Conservation (phyloP, 352 stramenopile genomes). For the Peronospora destructor region DNA sequence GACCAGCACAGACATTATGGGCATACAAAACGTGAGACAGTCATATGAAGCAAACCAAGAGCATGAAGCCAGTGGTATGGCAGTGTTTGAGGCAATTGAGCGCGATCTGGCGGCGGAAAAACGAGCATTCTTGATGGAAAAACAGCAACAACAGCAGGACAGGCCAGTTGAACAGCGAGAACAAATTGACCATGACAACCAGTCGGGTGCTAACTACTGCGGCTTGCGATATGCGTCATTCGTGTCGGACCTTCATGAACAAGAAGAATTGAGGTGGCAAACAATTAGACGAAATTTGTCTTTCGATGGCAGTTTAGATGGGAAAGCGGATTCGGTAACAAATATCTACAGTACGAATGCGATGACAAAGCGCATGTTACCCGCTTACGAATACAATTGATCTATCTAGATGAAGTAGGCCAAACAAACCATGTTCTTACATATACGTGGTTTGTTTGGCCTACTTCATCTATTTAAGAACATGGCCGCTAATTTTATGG, state of each 20-base stretch:
- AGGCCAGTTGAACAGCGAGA: neutral
- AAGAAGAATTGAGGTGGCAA: constrained; percentile 17
- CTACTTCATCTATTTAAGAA: too few species aligned
- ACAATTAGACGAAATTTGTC: constrained; percentile 3
- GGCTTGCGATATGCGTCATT: constrained; percentile 25
- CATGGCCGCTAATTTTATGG: too few species aligned
- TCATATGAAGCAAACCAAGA: constrained; percentile 52
- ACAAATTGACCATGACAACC: constrained; percentile 12
- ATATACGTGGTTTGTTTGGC: too few species aligned
- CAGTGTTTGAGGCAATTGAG: constrained; percentile 74
- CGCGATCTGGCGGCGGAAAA: constrained; percentile 57
- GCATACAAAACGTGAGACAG: constrained; percentile 41
- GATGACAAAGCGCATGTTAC: too few species aligned
- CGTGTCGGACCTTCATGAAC: constrained; percentile 21
- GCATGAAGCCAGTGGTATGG: constrained; percentile 64
- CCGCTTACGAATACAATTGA: too few species aligned
- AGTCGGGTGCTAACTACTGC: constrained; percentile 5
- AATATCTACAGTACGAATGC: too few species aligned
- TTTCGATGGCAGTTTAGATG: constrained; percentile 34
- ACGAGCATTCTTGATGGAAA: constrained; percentile 45
- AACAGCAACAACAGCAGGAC: constrained; percentile 19
- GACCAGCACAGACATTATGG: constrained; percentile 49
- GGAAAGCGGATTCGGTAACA: constrained; percentile 35
- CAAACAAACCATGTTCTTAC: too few species aligned
- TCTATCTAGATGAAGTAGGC: too few species aligned